phyloP scores from a whole-genome alignment of 31 red algal species.

The Asparagopsis taxiformis region DNA sequence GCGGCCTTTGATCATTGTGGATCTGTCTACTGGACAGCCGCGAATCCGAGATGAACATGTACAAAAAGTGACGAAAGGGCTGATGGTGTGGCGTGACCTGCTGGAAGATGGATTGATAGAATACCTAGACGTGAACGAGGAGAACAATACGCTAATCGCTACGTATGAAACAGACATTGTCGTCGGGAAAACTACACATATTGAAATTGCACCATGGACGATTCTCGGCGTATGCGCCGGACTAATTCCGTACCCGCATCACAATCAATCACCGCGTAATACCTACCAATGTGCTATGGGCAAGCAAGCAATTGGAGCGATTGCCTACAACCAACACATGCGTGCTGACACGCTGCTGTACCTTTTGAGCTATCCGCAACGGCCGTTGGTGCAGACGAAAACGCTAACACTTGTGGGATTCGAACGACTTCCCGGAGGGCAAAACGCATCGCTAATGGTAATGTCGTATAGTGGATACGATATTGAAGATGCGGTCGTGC shows the following conservation, averaged over 20 bases:
- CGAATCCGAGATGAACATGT: conserved; percentile 62
- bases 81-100: conserved; percentile 82
- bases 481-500: conserved; percentile 98
- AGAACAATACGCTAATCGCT: conserved; percentile 92
- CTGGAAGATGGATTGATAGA: conserved; percentile 91
- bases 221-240: conserved; percentile 96
- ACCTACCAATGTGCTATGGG: conserved; percentile 99
- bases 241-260: conserved; percentile 98
- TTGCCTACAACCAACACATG: conserved; percentile 97
- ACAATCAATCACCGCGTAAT: conserved; percentile 99
- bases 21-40: conserved; percentile 36
- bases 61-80: conserved; percentile 55
- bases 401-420: conserved; percentile 76
- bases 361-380: conserved; percentile 87
- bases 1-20: conserved; percentile 92
- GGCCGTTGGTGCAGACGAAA: conserved; percentile 88
- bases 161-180: conserved; percentile 68
- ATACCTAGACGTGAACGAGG: conserved; percentile 98
- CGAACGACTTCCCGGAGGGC: conserved; percentile 94
- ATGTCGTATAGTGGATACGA: conserved; percentile 99
- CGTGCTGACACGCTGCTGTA: conserved; percentile 96
- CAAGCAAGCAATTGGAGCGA: conserved; percentile 96
- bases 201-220: conserved; percentile 94
- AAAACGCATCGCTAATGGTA: conserved; percentile 95
- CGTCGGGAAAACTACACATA: conserved; percentile 79